phyloP scores from a whole-genome alignment of 441 rosid genomes.

The Eutrema salsugineum region DNA sequence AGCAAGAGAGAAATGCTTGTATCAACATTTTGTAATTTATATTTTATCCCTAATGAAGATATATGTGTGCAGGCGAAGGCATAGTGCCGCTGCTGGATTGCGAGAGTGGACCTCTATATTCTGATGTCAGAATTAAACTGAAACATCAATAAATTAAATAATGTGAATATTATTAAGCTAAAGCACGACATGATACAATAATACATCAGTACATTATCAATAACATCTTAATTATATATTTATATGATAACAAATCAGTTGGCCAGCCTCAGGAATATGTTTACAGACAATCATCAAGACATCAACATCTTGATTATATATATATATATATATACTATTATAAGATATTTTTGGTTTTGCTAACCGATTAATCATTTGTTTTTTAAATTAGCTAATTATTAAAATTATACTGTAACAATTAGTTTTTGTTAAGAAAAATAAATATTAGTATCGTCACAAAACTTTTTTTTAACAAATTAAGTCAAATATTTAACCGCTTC shows the following conservation, averaged over 20 bases:
- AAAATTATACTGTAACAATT: not conserved
- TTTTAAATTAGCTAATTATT: not conserved
- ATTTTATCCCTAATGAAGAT: no score
- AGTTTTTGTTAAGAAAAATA: not conserved
- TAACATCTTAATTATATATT: not conserved
- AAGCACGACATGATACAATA: conserved; percentile 9
- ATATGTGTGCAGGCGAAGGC: no score
- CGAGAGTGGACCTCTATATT: no score
- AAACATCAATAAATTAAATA: no score
- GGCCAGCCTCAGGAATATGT: not conserved
- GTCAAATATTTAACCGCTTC: not conserved
- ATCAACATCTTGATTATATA: not conserved
- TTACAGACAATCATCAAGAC: not conserved
- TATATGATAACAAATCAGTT: not conserved
- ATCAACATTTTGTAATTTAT: no score
- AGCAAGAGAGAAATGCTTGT: no score
- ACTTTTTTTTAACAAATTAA: not conserved
- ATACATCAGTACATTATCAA: not conserved
- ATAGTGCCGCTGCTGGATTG: no score
- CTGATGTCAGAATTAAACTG: no score
- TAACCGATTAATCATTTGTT: not conserved
- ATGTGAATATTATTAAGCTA: not conserved
- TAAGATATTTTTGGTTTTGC: not conserved
- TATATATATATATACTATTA: not conserved
- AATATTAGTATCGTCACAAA: not conserved